Evolutionary conservation across 2,329 filamentous ascomycete species (phyloP), one percentile per base, ranked within the genome.

Genomic region (Colletotrichum filicis): DNA sequence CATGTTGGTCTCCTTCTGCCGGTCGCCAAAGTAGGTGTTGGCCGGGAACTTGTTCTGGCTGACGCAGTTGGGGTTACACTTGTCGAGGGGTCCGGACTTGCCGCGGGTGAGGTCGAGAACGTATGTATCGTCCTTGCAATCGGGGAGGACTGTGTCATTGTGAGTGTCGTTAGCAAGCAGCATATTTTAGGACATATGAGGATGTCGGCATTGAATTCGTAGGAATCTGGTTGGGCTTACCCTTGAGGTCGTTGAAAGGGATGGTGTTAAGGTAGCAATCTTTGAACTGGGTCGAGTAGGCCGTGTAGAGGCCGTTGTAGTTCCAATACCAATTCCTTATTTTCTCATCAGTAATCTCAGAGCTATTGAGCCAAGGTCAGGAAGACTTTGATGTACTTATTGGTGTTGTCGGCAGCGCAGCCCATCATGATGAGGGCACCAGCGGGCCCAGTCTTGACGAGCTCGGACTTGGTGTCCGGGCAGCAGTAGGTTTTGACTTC

Each of bases 61-160:
- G 66, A 75, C 71, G 59, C 74, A 75, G 42, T 74, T 75, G 62
- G 71, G 71, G 71, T 75, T 74, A 49, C 74, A 75, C 58, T 71
- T 67, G 71, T 75, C 74, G 9, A 70, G 70, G 7, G 73, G 73
- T 3, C 73, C 73, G 8, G 71, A 74, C 46, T 72, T 68, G 63
- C 71, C 71, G 12, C 66, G 55, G 28, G 73, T 75, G 58, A 71
- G 67, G 55, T 75, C 71, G 14, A 75, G 70, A 58, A 75, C 71
- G 56, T 64, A 73, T 16, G 66, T 74, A 52, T 74, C 73, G 62
- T 62, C 70, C 56, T 55, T 71, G 66, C 73, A 75, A 42, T 74
- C 71, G 55, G 73, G 70, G 42, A 74, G 66, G 26, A 74, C 73
- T 75, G 6, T 42, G 16, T 8, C 19, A 11, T n/a, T 19, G 19